Conservation (phyloP, 352 stramenopile genomes). For the Pythium aphanidermatum region DNA sequence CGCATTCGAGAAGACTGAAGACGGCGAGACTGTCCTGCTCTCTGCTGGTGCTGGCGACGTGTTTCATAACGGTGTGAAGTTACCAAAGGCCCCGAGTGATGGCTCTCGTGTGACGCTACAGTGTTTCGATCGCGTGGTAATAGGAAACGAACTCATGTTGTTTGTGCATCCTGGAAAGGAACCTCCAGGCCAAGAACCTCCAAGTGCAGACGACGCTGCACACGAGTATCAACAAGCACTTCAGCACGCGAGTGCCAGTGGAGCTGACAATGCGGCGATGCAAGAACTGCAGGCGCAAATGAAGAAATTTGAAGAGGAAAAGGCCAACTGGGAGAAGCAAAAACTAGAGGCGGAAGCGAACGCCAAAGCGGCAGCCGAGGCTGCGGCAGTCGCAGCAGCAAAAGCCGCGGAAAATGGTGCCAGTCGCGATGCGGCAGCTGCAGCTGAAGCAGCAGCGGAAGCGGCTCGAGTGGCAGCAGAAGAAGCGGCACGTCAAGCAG, state of each 20-base stretch:
- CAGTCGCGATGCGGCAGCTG: slow-evolving; percentile 6
- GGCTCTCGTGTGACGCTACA: slow-evolving; percentile 38
- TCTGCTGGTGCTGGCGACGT: slow-evolving; percentile 74
- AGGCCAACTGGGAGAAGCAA: slow-evolving; percentile 84
- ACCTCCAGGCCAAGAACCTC: slow-evolving; percentile 31
- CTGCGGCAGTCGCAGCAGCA: slow-evolving; percentile 22
- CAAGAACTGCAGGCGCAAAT: slow-evolving; percentile 88
- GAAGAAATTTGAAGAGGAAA: slow-evolving; percentile 85
- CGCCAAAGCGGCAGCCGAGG: slow-evolving; percentile 22
- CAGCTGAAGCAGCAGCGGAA: slow-evolving; percentile 12
- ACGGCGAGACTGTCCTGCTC: slow-evolving; percentile 35
- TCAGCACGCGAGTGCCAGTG: slow-evolving; percentile 27
- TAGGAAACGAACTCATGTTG: slow-evolving; percentile 85
- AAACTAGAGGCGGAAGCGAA: slow-evolving; percentile 43
- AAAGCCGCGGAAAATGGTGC: slow-evolving; percentile 9
- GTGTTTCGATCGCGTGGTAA: slow-evolving; percentile 70
- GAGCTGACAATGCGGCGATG: slow-evolving; percentile 58
- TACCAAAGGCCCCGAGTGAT: slow-evolving; percentile 28
- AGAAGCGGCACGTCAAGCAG: slow-evolving; percentile 35
- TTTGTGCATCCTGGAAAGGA: slow-evolving; percentile 64
- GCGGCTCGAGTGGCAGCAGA: slow-evolving; percentile 10
- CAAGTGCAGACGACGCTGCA: slow-evolving; percentile 79
- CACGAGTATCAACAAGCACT: slow-evolving; percentile 85
- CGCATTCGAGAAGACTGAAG: slow-evolving; percentile 53
- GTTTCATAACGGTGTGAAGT: slow-evolving; percentile 81